These are phyloP conservation scores for Berberis vulgaris DNA, from an alignment of 164 flowering plant species.

Conservation along the genomic window DNA sequence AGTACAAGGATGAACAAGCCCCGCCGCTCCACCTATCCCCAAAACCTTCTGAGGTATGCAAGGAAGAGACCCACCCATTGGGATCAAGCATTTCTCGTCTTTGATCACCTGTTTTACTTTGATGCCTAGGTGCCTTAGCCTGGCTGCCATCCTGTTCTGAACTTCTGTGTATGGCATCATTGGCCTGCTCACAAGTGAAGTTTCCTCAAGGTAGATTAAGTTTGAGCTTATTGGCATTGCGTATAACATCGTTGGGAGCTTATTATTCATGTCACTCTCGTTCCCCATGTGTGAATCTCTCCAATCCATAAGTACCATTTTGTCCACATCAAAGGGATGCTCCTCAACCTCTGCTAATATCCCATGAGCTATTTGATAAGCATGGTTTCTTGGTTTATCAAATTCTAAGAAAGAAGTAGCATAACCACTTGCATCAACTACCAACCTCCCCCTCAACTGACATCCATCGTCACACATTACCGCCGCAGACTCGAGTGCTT, in stretches of 20 bases:
- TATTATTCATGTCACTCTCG: constrained; percentile 42
- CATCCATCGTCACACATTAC: constrained; percentile 55
- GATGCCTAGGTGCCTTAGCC: constrained; percentile 67
- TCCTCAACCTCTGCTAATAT: constrained; percentile 56
- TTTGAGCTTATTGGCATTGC: constrained; percentile 62
- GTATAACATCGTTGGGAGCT: constrained; percentile 55
- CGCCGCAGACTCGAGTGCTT: constrained; percentile 33
- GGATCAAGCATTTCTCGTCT: constrained; percentile 73
- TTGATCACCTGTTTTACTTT: constrained; percentile 52
- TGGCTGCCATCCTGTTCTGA: constrained; percentile 64
- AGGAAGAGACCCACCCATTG: constrained; percentile 88
- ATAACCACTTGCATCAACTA: constrained; percentile 75
- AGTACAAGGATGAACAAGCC: constrained; percentile 69
- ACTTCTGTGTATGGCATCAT: constrained; percentile 44
- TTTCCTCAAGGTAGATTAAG: constrained; percentile 63
- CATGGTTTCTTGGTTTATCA: constrained; percentile 44
- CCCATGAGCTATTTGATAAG: constrained; percentile 77
- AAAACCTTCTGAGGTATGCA: constrained; percentile 48
- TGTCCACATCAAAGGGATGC: constrained; percentile 69
- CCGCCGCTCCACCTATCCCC: constrained; percentile 61
- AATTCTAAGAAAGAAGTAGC: constrained; percentile 35
- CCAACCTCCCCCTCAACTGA: constrained; percentile 39
- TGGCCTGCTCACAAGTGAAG: constrained; percentile 68
- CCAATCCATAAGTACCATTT: constrained; percentile 87
- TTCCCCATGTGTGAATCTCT: constrained; percentile 63